These are phyloP conservation scores for Dactylis glomerata DNA, from an alignment of 176 grass and related monocot genomes.

Conservation along the genomic window DNA sequence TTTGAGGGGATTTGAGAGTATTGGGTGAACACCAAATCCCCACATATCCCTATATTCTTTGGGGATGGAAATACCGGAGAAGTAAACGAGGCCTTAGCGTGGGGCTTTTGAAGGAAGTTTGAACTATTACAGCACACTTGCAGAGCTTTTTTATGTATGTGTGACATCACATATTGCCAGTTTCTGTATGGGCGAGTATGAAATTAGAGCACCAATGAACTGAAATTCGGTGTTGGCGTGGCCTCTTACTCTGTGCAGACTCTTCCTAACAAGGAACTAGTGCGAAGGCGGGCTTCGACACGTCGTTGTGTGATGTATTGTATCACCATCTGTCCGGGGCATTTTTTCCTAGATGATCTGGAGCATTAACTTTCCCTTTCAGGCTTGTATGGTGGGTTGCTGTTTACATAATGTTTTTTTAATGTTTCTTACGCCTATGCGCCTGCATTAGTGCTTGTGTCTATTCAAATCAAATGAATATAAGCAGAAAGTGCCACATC, in stretches of 20 bases:
- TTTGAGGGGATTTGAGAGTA: too few relatives aligned
- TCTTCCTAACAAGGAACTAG: too few relatives aligned
- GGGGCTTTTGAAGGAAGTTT: not conserved
- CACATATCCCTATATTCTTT: too few relatives aligned
- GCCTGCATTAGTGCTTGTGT: too few relatives aligned
- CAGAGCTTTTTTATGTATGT: not conserved
- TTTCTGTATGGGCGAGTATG: not conserved
- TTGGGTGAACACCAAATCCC: too few relatives aligned
- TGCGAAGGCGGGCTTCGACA: not conserved
- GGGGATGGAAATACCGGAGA: too few relatives aligned
- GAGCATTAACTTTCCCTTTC: not conserved
- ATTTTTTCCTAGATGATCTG: too few relatives aligned
- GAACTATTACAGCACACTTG: not conserved
- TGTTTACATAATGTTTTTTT: not conserved
- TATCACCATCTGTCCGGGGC: not conserved
- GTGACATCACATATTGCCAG: too few relatives aligned
- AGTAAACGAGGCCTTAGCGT: too few relatives aligned
- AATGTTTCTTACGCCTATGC: not conserved
- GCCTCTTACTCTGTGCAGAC: too few relatives aligned
- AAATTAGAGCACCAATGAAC: not conserved
- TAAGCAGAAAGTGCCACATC: too few relatives aligned
- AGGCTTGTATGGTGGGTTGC: not conserved
- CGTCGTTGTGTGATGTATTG: not conserved
- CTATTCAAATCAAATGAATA: too few relatives aligned
- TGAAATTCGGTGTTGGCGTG: not conserved